phyloP scores from a whole-genome alignment of 441 rosid species.

The Viola pubescens region DNA sequence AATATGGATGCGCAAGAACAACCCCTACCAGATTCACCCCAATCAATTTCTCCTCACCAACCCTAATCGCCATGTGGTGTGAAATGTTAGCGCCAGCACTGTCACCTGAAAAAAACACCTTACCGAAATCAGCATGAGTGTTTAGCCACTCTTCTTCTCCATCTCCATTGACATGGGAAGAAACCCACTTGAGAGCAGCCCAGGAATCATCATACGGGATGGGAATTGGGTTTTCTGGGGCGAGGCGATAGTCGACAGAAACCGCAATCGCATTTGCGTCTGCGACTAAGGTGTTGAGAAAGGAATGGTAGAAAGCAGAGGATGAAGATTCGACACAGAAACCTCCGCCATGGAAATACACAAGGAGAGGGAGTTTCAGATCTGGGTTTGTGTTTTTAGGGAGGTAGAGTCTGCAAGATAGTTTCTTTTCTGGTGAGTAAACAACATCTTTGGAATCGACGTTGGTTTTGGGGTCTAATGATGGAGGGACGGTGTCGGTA shows the following conservation, averaged over 20 bases:
- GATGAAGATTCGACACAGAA: slow-evolving; percentile 30
- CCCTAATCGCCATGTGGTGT: slow-evolving; percentile 21
- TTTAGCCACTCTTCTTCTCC: slow-evolving; percentile 40
- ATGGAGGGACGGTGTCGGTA: slow-evolving; percentile 28
- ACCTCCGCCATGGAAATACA: slow-evolving; percentile 46
- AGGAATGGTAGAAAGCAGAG: slow-evolving; percentile 18
- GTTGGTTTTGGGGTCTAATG: slow-evolving; percentile 26
- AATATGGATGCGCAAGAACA: slow-evolving; percentile 37
- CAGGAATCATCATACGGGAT: slow-evolving; percentile 34
- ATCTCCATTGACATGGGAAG: slow-evolving; percentile 18
- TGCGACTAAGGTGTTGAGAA: slow-evolving; percentile 20
- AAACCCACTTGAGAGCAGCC: slow-evolving; percentile 40
- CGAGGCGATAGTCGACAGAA: slow-evolving; percentile 36
- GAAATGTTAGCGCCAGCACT: slow-evolving; percentile 43
- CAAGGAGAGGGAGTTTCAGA: slow-evolving; percentile 38
- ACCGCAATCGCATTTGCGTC: slow-evolving; percentile 33
- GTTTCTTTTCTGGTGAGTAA: slow-evolving; percentile 24
- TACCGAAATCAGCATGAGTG: slow-evolving; percentile 27
- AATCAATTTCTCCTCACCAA: slow-evolving; percentile 10
- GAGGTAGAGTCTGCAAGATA: slow-evolving; percentile 35
- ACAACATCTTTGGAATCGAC: slow-evolving; percentile 38
- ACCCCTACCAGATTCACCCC: slow-evolving; percentile 22
- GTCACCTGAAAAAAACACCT: slow-evolving; percentile 28
- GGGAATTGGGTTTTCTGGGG: slow-evolving; percentile 37
- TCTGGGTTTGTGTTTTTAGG: slow-evolving; percentile 19